Conservation (phyloP, 116 monocot genomes). For the Posidonia oceanica region DNA sequence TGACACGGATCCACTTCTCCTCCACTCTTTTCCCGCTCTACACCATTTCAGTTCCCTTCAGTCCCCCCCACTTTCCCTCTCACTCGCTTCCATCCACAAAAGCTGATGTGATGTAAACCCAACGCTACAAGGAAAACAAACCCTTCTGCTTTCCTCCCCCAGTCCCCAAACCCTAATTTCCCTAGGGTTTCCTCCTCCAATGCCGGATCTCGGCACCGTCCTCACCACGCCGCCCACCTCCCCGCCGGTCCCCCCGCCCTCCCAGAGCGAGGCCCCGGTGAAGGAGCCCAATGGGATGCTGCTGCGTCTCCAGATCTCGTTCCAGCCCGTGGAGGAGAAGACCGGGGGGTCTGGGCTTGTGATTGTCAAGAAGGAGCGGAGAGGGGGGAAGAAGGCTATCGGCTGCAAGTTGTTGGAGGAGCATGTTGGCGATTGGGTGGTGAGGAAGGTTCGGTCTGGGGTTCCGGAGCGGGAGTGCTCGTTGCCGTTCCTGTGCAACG, state of each 20-base stretch:
- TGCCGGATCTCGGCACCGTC: conserved; percentile 30
- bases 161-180: conserved; percentile 3
- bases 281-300: conserved; percentile 1
- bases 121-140: background rate
- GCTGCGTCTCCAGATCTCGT: conserved; percentile 15
- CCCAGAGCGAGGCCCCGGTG: background rate
- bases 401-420: conserved; percentile 21
- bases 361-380: conserved; percentile 10
- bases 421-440: conserved; percentile 42
- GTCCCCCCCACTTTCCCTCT: background rate
- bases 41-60: conserved; percentile 4
- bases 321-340: conserved; percentile 4
- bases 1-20: too few species aligned
- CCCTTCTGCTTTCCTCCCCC: background rate
- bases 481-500: conserved; percentile 61
- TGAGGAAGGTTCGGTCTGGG: conserved; percentile 43
- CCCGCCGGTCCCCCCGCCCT: background rate
- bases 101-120: background rate
- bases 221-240: conserved; percentile 7
- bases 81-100: background rate
- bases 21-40: conserved; percentile 2
- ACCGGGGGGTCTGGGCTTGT: background rate
- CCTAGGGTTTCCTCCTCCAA: conserved; percentile 6
- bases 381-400: conserved; percentile 7
- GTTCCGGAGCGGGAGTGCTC: conserved; percentile 23